Evolutionary conservation across 352 stramenopile genomes (phyloP).

Genomic region (Pythium chondricola): DNA sequence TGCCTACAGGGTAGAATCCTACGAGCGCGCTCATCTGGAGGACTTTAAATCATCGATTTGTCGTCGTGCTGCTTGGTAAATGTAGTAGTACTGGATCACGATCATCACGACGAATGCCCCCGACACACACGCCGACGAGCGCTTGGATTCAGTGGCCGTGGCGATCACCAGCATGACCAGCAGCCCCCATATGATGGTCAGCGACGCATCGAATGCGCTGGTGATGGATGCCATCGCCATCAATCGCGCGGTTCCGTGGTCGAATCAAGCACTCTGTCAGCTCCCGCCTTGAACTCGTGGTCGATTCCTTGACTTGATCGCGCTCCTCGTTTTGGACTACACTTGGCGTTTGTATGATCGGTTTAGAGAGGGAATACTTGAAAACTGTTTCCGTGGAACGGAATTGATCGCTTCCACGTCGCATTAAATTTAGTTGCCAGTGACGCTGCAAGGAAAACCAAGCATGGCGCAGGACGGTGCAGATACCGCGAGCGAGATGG

Average conservation of each 20-base stretch:
- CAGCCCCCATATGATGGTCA: slow-evolving; percentile 29
- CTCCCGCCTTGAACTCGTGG: too few relatives aligned
- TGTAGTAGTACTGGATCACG: slow-evolving; percentile 42
- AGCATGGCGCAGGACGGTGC: slow-evolving; percentile 47
- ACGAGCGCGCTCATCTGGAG: too few relatives aligned
- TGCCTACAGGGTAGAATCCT: too few relatives aligned
- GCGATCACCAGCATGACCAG: slow-evolving; percentile 20
- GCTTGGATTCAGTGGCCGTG: slow-evolving; percentile 13
- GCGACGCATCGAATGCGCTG: slow-evolving; percentile 35
- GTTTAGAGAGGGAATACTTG: slow-evolving; percentile 12
- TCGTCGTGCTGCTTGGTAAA: slow-evolving; percentile 47
- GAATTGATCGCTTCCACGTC: too few relatives aligned
- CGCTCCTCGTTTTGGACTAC: slow-evolving; percentile 10
- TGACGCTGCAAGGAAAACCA: neutral
- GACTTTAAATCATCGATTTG: too few relatives aligned
- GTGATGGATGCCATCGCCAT: neutral
- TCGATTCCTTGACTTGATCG: neutral
- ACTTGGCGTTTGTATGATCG: slow-evolving; percentile 19
- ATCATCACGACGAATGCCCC: slow-evolving; percentile 28
- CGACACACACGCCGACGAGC: slow-evolving; percentile 13
- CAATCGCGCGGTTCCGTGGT: too few relatives aligned
- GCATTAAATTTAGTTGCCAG: too few relatives aligned
- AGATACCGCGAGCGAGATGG: slow-evolving; percentile 52
- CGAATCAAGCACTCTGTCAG: too few relatives aligned
- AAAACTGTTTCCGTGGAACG: too few relatives aligned